Evolutionary conservation across 176 grass and related monocot genomes (phyloP).

Genomic region (Musa beccarii): DNA sequence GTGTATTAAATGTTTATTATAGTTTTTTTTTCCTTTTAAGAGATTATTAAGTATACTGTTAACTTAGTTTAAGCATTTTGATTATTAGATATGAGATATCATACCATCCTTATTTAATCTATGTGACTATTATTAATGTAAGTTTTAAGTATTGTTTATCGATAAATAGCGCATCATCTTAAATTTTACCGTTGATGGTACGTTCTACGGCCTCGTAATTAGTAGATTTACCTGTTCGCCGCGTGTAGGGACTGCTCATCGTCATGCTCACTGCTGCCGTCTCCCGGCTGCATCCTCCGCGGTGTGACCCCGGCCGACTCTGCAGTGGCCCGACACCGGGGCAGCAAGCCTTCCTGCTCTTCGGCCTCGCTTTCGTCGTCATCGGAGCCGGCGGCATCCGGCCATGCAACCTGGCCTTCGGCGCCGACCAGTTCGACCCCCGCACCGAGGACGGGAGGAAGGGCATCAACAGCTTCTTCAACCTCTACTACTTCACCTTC

Average conservation of each 20-base stretch:
- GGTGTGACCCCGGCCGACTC: background rate
- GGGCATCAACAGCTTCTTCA: constrained; percentile 73
- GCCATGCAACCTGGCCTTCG: constrained; percentile 65
- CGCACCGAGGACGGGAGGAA: constrained; percentile 33
- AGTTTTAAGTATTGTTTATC: no score
- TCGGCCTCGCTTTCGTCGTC: constrained; percentile 38
- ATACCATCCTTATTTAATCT: no score
- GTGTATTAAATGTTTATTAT: no score
- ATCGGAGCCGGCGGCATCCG: constrained; percentile 60
- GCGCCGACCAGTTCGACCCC: constrained; percentile 70
- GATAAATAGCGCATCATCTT: no score
- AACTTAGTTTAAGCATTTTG: no score
- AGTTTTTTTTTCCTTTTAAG: no score
- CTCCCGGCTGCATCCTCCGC: constrained; percentile 31
- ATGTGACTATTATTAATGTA: no score
- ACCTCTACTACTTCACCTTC: constrained; percentile 82
- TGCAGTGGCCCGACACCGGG: constrained; percentile 31
- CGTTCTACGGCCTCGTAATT: background rate
- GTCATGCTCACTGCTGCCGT: constrained; percentile 60
- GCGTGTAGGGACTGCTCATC: constrained; percentile 44
- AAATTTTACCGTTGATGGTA: background rate
- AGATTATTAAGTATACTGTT: no score
- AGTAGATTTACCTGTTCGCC: background rate
- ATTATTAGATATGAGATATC: no score
- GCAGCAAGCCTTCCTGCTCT: constrained; percentile 32